A percentile compares a stretch with the other conserved stretches of the same genome.
Conservation (phyloP, 306 rosid species). For the Medicago arabica region DNA sequence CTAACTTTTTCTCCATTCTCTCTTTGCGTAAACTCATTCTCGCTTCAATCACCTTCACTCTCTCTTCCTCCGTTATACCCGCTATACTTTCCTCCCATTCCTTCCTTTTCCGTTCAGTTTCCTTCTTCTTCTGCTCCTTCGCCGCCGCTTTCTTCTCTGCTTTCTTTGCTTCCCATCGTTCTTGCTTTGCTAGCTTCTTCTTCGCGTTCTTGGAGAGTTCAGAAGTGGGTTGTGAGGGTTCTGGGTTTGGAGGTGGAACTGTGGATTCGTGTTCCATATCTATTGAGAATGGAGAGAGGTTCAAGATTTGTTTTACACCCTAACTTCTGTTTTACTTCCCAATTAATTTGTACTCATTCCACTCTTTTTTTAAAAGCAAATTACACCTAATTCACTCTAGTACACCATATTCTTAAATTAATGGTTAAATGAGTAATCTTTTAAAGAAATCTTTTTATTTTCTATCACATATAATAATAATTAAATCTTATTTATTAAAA, state of each 20-base stretch:
- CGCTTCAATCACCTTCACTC: slow-evolving; percentile 66
- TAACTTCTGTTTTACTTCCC: background rate
- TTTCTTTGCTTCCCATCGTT: slow-evolving; percentile 74
- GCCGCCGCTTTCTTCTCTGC: slow-evolving; percentile 79
- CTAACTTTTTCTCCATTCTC: slow-evolving; percentile 73
- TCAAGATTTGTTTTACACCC: slow-evolving; percentile 25
- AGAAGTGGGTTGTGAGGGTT: slow-evolving; percentile 2
- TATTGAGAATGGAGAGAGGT: slow-evolving; percentile 3
- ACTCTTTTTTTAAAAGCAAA: no score
- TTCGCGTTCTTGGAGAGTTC: slow-evolving; percentile 66
- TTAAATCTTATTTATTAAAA: no score
- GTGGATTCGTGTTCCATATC: background rate
- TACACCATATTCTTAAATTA: no score
- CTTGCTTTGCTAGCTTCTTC: slow-evolving; percentile 78
- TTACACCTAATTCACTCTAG: no score
- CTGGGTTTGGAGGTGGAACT: background rate
- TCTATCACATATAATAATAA: no score
- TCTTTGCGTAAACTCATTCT: slow-evolving; percentile 71
- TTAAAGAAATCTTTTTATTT: no score
- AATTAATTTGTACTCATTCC: no score
- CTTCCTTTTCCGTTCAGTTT: slow-evolving; percentile 70
- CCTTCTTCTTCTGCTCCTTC: slow-evolving; percentile 69
- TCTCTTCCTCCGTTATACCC: slow-evolving; percentile 64
- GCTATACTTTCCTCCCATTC: slow-evolving; percentile 85
- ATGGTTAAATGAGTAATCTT: no score